Conservation (phyloP, 805 yeast genomes). For the Ogataea methanolica region DNA sequence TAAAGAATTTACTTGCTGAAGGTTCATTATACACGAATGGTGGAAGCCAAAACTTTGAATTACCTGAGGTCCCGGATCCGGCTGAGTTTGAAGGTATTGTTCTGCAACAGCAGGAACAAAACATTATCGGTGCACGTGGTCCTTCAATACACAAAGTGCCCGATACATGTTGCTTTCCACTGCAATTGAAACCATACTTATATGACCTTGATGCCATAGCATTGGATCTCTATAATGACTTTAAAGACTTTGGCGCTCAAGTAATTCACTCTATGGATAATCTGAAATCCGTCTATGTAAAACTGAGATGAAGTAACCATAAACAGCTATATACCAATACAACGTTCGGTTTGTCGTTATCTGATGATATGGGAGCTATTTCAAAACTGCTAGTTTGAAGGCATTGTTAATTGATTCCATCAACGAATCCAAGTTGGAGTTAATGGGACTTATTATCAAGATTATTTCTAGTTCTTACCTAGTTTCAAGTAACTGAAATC, state of each 20-base stretch:
- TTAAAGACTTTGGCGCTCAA: slow-evolving; percentile 11
- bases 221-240: slow-evolving; percentile 18
- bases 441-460: slow-evolving; percentile 4
- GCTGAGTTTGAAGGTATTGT: slow-evolving; percentile 10
- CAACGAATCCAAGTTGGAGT: slow-evolving; percentile 13
- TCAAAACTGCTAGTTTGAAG: slow-evolving; percentile 8
- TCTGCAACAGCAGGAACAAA: slow-evolving; percentile 1
- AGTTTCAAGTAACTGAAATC: slow-evolving; percentile 9
- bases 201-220: slow-evolving; percentile 11
- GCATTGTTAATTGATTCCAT: slow-evolving; percentile 20
- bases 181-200: slow-evolving; percentile 9
- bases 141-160: background rate
- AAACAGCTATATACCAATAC: slow-evolving; percentile 4
- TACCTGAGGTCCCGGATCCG: slow-evolving; percentile 10
- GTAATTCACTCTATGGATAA: slow-evolving; percentile 10
- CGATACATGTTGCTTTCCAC: slow-evolving; percentile 5
- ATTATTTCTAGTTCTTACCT: slow-evolving; percentile 6
- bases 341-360: slow-evolving; percentile 3
- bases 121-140: background rate
- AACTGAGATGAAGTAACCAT: slow-evolving; percentile 15
- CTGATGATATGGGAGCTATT: slow-evolving; percentile 8
- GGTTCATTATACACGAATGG: background rate
- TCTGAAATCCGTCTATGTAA: slow-evolving; percentile 15
- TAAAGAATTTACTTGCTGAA: slow-evolving; percentile 7
- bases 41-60: slow-evolving; percentile 7